Evolutionary conservation across 2,329 filamentous ascomycete genomes (phyloP), one percentile per base, ranked within the genome.

Genomic region (Colletotrichum euphorbiae): DNA sequence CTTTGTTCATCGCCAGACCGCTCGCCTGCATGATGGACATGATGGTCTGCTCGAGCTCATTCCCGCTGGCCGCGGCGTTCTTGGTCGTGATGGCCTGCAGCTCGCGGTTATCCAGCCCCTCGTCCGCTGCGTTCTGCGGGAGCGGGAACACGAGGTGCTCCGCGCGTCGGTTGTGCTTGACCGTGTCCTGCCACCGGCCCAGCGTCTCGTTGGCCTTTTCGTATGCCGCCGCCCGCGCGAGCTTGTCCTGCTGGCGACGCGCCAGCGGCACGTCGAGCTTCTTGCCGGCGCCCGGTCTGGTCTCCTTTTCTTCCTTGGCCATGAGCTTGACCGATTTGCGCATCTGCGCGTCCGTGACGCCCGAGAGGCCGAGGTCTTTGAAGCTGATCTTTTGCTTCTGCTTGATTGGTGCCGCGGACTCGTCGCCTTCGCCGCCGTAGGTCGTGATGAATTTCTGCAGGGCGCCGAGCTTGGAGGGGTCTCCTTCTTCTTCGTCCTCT

Each of bases 71-170:
- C 6, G 28, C 28, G 0, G 91, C 89, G 54, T 87, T 86, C 40
- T 89, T 84, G 31, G 85, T 82, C 7, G 86, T 88, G 3, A 92
- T 80, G 6, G 93, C 88, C 42, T 87, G 84, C 45, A 92, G 87
- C 74, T 90, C 89, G 21, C 85, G 89, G 67, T 84, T 88, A 72
- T 87, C 82, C 21, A 90, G 80, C 19, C 89, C 88, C 31, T 84
- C 85, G 61, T 84, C 85, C 21, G 85, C 89, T 67, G 90, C 88
- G 43, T 90, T 91, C 74, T 93, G 91, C 3, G 91, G 87, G 0
- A 98, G 85, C 5, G 96, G 96, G 75, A 99, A 99, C 19, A 90
- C 85, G 12, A 99, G 83, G 77, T 97, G 93, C 71, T 98, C 96
- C 1, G 95, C 94, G 73, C 93, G 88, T 68, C 96, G 91, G 78